Conservation (phyloP, 2,329 filamentous ascomycete species). For the Zasmidium angulare region DNA sequence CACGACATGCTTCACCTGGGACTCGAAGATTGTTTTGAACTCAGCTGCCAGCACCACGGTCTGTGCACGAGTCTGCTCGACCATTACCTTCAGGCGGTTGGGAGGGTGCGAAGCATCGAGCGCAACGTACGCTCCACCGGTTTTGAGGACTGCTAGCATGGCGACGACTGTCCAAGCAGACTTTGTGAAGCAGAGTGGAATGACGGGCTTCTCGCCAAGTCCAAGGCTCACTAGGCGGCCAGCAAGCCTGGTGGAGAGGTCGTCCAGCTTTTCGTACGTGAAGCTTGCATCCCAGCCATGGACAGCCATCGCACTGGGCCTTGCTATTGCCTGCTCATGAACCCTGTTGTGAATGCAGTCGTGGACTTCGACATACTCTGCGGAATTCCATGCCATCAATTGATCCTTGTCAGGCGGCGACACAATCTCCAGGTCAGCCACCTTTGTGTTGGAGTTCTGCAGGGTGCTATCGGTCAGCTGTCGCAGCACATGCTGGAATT, state of each 20-base stretch:
- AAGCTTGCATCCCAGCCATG: slow-evolving; percentile 29
- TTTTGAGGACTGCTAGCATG: slow-evolving; percentile 31
- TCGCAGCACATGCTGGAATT: no score
- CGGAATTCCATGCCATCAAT: neutral
- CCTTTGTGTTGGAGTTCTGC: no score
- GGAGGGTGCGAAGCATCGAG: slow-evolving; percentile 30
- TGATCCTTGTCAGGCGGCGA: no score
- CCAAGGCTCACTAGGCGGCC: slow-evolving; percentile 1
- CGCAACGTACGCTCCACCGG: slow-evolving; percentile 28
- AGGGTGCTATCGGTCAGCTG: no score
- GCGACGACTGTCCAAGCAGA: slow-evolving; percentile 27
- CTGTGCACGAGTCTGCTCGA: slow-evolving; percentile 11
- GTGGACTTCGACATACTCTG: neutral
- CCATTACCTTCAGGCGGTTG: slow-evolving; percentile 27
- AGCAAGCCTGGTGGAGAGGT: slow-evolving; percentile 13
- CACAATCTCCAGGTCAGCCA: no score
- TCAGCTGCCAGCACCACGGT: no score
- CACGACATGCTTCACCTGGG: no score
- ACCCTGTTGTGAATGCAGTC: neutral
- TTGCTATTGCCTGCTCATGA: neutral
- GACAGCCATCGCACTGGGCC: neutral
- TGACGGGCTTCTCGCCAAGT: slow-evolving; percentile 12
- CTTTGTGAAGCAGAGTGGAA: slow-evolving; percentile 31
- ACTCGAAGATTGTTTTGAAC: no score
- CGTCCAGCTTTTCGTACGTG: slow-evolving; percentile 28